Conservation (phyloP, 306 rosid genomes). For the Gillenia trifoliata region DNA sequence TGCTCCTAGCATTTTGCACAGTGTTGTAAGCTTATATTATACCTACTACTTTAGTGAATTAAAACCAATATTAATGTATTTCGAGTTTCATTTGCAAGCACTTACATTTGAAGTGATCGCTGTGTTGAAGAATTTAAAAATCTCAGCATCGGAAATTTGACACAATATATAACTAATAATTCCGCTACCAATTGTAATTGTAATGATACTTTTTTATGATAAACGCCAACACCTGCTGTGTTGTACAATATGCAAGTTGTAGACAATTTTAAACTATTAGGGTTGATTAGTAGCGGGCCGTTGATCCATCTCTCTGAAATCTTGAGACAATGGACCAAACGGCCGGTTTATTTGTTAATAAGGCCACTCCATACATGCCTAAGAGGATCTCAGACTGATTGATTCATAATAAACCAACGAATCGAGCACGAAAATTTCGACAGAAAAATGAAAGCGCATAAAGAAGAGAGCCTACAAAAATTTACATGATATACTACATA, state of each 20-base stretch:
- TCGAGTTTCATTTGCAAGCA: not conserved
- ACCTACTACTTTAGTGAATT: not conserved
- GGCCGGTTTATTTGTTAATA: not conserved
- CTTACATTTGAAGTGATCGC: not conserved
- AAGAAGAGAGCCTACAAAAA: slow-evolving; percentile 17
- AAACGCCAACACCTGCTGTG: not conserved
- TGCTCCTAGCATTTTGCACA: not conserved
- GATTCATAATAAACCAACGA: not conserved
- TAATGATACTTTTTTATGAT: not conserved
- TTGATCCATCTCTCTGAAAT: not conserved
- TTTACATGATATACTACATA: slow-evolving; percentile 21
- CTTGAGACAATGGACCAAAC: no score
- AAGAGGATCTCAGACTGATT: not conserved
- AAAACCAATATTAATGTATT: not conserved
- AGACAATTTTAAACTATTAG: not conserved
- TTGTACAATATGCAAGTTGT: no score
- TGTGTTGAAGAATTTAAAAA: not conserved
- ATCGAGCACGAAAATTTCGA: not conserved
- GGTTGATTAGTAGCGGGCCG: not conserved
- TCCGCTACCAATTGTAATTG: not conserved
- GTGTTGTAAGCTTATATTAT: not conserved
- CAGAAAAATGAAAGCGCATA: not conserved
- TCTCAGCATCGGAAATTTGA: not conserved
- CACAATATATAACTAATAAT: no score
- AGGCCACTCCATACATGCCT: not conserved